A percentile compares a stretch with the other conserved stretches of the same genome.
phyloP scores from a whole-genome alignment of 768 basidiomycete species.

The Tylopilus plumbeoviolaceoides region DNA sequence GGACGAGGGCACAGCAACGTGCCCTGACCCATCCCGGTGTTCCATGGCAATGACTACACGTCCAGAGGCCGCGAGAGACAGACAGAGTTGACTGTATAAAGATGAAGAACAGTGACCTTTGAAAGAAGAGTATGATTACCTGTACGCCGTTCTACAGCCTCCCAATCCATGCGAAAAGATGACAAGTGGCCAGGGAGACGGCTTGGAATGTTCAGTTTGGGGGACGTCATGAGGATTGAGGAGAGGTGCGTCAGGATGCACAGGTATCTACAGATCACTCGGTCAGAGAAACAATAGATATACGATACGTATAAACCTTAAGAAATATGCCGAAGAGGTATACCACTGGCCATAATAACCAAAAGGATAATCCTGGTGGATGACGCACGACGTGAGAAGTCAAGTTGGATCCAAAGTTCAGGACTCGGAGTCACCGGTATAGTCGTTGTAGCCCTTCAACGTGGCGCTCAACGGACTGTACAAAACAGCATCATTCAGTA shows the following conservation, averaged over 20 bases:
- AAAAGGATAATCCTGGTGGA: slow-evolving; percentile 23
- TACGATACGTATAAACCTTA: slow-evolving; percentile 34
- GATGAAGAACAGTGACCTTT: background rate
- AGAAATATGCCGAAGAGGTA: slow-evolving; percentile 49
- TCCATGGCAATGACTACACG: slow-evolving; percentile 79
- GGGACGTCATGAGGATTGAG: slow-evolving; percentile 26
- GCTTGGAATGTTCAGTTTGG: slow-evolving; percentile 2
- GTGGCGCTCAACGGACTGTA: slow-evolving; percentile 41
- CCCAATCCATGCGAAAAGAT: slow-evolving; percentile 85
- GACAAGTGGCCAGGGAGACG: slow-evolving; percentile 65
- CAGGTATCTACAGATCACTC: slow-evolving; percentile 45
- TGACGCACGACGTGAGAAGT: background rate
- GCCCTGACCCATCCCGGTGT: slow-evolving; percentile 78
- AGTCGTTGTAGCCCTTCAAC: slow-evolving; percentile 45
- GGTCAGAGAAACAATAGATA: background rate
- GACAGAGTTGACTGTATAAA: slow-evolving; percentile 57
- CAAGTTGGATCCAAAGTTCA: background rate
- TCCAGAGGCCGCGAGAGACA: slow-evolving; percentile 70
- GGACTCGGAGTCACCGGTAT: slow-evolving; percentile 36
- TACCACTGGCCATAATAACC: slow-evolving; percentile 41
- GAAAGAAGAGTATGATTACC: slow-evolving; percentile 30
- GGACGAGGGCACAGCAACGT: slow-evolving; percentile 40
- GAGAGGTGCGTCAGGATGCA: slow-evolving; percentile 51
- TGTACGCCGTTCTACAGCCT: slow-evolving; percentile 69
- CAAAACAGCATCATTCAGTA: slow-evolving; percentile 5